phyloP scores from a whole-genome alignment of 331 rosid genomes.

The Rhamnella rubrinervis region DNA sequence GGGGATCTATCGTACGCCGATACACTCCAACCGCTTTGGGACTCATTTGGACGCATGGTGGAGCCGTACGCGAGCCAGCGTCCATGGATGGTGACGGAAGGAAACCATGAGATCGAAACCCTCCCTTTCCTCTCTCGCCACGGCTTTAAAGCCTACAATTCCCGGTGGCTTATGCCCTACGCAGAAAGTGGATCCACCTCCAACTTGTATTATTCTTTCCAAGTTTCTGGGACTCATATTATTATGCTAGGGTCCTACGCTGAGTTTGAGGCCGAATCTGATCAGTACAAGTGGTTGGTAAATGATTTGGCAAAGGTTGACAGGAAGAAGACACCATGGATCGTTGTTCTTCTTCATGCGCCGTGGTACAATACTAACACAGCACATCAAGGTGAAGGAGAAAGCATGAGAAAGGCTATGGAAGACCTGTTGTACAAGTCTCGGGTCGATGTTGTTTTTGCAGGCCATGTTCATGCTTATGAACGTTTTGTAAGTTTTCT shows the following conservation, averaged over 20 bases:
- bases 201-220: slow-evolving; percentile 67
- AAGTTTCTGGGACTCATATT: slow-evolving; percentile 43
- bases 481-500: slow-evolving; percentile 63
- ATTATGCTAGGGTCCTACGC: slow-evolving; percentile 73
- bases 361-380: slow-evolving; percentile 78
- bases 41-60: slow-evolving; percentile 73
- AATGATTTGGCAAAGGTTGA: slow-evolving; percentile 49
- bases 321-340: slow-evolving; percentile 57
- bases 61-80: slow-evolving; percentile 68
- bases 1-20: slow-evolving; percentile 84
- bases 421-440: slow-evolving; percentile 54
- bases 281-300: slow-evolving; percentile 59
- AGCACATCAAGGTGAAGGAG: slow-evolving; percentile 87
- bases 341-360: slow-evolving; percentile 57
- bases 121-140: slow-evolving; percentile 42
- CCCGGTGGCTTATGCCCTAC: slow-evolving; percentile 72
- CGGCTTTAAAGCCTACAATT: slow-evolving; percentile 52
- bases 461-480: slow-evolving; percentile 84
- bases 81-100: slow-evolving; percentile 82
- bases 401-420: slow-evolving; percentile 63
- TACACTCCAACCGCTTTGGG: slow-evolving; percentile 60
- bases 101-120: slow-evolving; percentile 68
- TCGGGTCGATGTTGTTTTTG: slow-evolving; percentile 61
- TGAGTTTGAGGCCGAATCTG: slow-evolving; percentile 36
- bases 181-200: slow-evolving; percentile 58